Conservation (phyloP, 805 yeast species). For the Myxozyma lipomycoides region DNA sequence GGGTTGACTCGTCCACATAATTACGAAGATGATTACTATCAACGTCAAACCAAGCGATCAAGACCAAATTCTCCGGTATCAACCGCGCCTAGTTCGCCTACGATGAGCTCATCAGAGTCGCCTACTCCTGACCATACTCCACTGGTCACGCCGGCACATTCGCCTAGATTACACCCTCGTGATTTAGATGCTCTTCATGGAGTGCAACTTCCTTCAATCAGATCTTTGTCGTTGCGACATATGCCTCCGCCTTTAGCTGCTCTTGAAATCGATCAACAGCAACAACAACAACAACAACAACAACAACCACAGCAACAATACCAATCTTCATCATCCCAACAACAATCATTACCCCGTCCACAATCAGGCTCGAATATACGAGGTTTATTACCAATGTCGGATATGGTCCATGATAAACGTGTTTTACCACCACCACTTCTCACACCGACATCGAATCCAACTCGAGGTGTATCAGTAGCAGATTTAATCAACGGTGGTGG, state of each 20-base stretch:
- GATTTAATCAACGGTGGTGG: not conserved
- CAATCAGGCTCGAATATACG: constrained; percentile 20
- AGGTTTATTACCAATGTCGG: constrained; percentile 18
- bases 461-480: not conserved
- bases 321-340: not conserved
- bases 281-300: not conserved
- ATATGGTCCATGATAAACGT: not conserved
- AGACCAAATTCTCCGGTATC: constrained; percentile 43
- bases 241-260: constrained; percentile 30
- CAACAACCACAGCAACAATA: too few species aligned
- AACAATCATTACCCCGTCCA: constrained; percentile 10
- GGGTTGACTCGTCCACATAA: constrained; percentile 14
- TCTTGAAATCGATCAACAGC: constrained; percentile 21
- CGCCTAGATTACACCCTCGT: constrained; percentile 43
- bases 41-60: constrained; percentile 38
- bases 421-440: not conserved
- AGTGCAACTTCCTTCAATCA: constrained; percentile 40
- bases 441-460: not conserved
- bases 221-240: constrained; percentile 36
- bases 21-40: constrained; percentile 28
- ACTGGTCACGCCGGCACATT: constrained; percentile 45
- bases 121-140: constrained; percentile 45
- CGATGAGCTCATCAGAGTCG: constrained; percentile 36
- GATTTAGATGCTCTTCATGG: constrained; percentile 35
- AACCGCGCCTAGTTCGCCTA: constrained; percentile 45